These are phyloP conservation scores for Monilinia polystroma DNA, from an alignment of 2,329 filamentous ascomycete genomes.

Conservation along the genomic window DNA sequence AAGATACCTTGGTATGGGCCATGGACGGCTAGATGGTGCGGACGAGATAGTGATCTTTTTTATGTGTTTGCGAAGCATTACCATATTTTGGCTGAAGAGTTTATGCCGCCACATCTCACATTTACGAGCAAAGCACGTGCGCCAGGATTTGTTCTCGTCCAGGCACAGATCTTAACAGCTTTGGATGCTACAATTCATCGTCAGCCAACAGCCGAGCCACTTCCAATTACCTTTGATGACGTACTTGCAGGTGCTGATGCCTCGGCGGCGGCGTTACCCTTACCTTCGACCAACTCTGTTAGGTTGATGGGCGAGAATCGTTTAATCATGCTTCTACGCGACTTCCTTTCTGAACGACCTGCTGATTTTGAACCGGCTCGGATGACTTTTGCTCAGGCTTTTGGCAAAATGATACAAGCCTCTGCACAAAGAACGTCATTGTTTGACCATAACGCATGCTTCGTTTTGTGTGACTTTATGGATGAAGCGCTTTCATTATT, in stretches of 20 bases:
- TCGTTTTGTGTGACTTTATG: constrained; percentile 70
- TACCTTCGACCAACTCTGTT: constrained; percentile 58
- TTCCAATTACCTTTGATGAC: constrained; percentile 65
- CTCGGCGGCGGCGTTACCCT: constrained; percentile 53
- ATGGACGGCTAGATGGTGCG: constrained; percentile 70
- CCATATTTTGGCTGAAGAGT: constrained; percentile 63
- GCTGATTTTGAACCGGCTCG: constrained; percentile 53
- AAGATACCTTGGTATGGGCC: constrained; percentile 65
- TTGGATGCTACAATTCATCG: constrained; percentile 68
- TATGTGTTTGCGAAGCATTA: constrained; percentile 72
- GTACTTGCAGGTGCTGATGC: constrained; percentile 59
- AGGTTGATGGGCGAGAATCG: constrained; percentile 70
- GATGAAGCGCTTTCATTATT: constrained; percentile 67
- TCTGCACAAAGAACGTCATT: constrained; percentile 62
- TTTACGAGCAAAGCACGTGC: constrained; percentile 58
- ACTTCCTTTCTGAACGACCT: constrained; percentile 63
- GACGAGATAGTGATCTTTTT: constrained; percentile 71
- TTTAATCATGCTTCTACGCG: constrained; percentile 66
- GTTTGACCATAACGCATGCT: constrained; percentile 69
- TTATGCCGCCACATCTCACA: constrained; percentile 51
- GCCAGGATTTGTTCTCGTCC: constrained; percentile 60
- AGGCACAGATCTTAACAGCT: constrained; percentile 65
- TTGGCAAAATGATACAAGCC: constrained; percentile 60
- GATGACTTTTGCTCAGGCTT: constrained; percentile 61
- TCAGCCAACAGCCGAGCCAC: constrained; percentile 49